Base-by-base conservation (phyloP, 192 early-diverging fungal species). In the Backusella sp. region DNA sequence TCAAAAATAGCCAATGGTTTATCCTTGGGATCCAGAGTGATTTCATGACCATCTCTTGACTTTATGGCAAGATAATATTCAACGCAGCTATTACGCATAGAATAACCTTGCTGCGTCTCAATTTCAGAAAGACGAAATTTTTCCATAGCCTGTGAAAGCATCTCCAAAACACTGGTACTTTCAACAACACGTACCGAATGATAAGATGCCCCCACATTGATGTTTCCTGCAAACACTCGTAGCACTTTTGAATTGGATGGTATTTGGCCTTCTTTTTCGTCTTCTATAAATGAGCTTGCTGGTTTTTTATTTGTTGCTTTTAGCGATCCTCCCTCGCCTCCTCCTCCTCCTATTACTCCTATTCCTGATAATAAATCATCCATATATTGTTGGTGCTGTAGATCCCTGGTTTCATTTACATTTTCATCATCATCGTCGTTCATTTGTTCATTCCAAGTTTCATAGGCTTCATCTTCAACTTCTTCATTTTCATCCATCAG, bases 221-320 rank as follows among this genome's bases (percentile, higher is more conserved):
- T 79, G 65, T 90, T 88, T 35, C 88, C 88, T 8, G 87, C 78
- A 77, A 83, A 88, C 19, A 90, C 84, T 1, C 86, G 81, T 26
- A 90, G 65, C 2, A 88, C 82, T 17, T 78, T 82, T 42, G 70
- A 41, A 26, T 39, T 42, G 21, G 26, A 19, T 23, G 41, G 41
- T 41, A 36, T 36, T 8, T 78, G 42, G 12, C 26, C 56, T 62
- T 62, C 26, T 62, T 62, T 62, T 28, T 62, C 68, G n/a, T 67
- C 34, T 39, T 35, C 68, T 41, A 62, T 62, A 62, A 62, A 62
- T 62, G 68, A 39, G 19, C 35, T 26, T 36, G 68, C 11, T 62
- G 41, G 70, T 3, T 17, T 71, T 44, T 23, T 23, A 78, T 75
- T 53, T 32, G 19, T 35, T 49, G 46, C 46, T 28, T 37, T 35